These are phyloP conservation scores for Mycena rosella DNA, from an alignment of 768 basidiomycete species.

Conservation along the genomic window DNA sequence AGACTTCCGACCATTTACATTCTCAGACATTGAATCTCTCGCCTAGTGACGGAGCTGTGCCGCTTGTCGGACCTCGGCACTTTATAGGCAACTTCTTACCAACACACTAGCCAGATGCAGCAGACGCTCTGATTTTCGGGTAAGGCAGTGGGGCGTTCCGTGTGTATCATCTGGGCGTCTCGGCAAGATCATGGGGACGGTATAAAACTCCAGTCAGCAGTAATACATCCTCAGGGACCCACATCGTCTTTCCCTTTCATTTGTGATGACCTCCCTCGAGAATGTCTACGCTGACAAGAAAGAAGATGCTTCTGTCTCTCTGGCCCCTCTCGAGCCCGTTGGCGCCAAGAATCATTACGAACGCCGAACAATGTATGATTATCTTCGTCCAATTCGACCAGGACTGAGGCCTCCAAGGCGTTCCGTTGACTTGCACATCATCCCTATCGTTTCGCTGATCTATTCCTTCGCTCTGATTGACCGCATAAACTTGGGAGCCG, in stretches of 20 bases:
- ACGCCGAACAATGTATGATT: constrained; percentile 18
- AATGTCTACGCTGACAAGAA: constrained; percentile 16
- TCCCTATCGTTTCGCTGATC: constrained; percentile 56
- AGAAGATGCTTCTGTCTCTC: constrained; percentile 10
- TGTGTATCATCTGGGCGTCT: constrained; percentile 2
- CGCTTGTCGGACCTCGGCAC: no score
- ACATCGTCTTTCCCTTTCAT: background rate
- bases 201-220: constrained; percentile 8
- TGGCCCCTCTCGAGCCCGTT: background rate
- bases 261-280: constrained; percentile 4
- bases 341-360: constrained; percentile 6
- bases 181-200: background rate
- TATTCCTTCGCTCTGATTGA: constrained; percentile 61
- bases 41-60: no score
- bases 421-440: constrained; percentile 56
- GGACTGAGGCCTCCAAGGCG: constrained; percentile 44
- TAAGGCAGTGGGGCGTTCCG: background rate
- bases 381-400: constrained; percentile 5
- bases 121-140: constrained; percentile 1
- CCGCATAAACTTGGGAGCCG: constrained; percentile 58
- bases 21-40: no score
- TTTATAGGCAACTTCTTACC: no score
- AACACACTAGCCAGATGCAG: constrained; percentile 10
- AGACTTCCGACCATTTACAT: no score
- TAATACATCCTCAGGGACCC: background rate